Evolutionary conservation across 345 rosid species (phyloP).

Genomic region (Eucalyptus cloeziana): DNA sequence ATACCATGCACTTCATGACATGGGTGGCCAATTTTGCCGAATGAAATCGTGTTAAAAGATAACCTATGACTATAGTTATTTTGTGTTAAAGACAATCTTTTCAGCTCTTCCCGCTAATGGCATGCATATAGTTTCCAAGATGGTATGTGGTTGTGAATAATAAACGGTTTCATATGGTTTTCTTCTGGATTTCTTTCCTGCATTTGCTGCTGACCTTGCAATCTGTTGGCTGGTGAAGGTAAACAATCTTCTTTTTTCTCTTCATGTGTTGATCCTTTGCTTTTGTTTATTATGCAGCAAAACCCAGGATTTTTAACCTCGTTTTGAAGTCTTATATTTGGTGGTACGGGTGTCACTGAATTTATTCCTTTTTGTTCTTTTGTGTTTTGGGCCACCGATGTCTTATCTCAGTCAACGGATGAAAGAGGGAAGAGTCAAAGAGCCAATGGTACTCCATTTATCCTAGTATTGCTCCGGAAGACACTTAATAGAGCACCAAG

Average conservation of each 20-base stretch:
- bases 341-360: neutral
- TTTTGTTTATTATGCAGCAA: neutral
- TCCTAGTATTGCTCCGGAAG: neutral
- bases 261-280: neutral
- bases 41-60: neutral
- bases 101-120: neutral
- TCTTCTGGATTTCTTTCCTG: too few species aligned
- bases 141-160: too few species aligned
- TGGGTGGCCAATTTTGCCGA: neutral
- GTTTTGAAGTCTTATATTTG: neutral
- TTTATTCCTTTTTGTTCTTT: too few species aligned
- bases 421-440: neutral
- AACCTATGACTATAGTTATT: neutral
- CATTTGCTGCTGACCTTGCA: too few species aligned
- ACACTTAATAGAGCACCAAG: accelerated
- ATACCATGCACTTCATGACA: too few species aligned
- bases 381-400: too few species aligned
- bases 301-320: neutral
- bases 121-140: neutral
- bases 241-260: too few species aligned
- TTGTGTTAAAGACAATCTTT: neutral
- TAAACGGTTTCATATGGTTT: too few species aligned
- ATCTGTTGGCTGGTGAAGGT: too few species aligned
- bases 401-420: neutral
- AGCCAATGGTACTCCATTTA: neutral